phyloP scores from a whole-genome alignment of 768 basidiomycete genomes.

The Tricholoma hemisulphureum region DNA sequence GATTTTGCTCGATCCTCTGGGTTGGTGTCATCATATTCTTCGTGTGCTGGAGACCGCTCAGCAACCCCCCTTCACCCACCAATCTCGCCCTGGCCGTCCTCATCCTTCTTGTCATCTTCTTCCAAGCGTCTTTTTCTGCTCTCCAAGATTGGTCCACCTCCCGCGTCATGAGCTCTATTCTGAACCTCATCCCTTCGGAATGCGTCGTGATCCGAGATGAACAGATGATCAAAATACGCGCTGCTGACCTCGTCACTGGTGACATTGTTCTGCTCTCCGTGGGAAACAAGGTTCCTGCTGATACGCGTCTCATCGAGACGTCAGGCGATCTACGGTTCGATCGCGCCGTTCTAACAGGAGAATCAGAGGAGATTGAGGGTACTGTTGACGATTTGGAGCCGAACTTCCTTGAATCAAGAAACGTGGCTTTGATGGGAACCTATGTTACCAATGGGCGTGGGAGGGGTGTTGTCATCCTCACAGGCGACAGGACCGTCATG shows the following conservation, averaged over 20 bases:
- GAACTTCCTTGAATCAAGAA: slow-evolving; percentile 47
- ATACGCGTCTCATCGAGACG: slow-evolving; percentile 52
- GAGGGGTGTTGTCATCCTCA: slow-evolving; percentile 40
- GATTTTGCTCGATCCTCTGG: slow-evolving; percentile 22
- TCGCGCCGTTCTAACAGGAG: slow-evolving; percentile 52
- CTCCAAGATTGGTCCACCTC: slow-evolving; percentile 18
- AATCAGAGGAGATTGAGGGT: slow-evolving; percentile 45
- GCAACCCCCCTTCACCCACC: slow-evolving; percentile 11
- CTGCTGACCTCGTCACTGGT: slow-evolving; percentile 13
- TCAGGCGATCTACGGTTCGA: slow-evolving; percentile 54
- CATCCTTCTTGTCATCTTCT: slow-evolving; percentile 13
- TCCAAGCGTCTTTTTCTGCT: slow-evolving; percentile 13
- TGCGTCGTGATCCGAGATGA: slow-evolving; percentile 16
- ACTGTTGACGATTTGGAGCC: slow-evolving; percentile 44
- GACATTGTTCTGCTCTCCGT: slow-evolving; percentile 15
- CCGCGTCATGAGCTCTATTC: slow-evolving; percentile 20
- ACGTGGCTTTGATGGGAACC: slow-evolving; percentile 48
- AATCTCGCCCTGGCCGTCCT: slow-evolving; percentile 18
- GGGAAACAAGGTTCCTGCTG: slow-evolving; percentile 27
- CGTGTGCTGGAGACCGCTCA: slow-evolving; percentile 17
- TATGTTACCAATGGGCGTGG: slow-evolving; percentile 43
- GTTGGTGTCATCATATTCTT: slow-evolving; percentile 18
- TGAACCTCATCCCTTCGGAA: slow-evolving; percentile 18
- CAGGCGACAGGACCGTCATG: slow-evolving; percentile 45
- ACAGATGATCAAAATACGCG: slow-evolving; percentile 12